These are phyloP conservation scores for Pistacia atlantica DNA, from an alignment of 345 rosid species.

Conservation along the genomic window DNA sequence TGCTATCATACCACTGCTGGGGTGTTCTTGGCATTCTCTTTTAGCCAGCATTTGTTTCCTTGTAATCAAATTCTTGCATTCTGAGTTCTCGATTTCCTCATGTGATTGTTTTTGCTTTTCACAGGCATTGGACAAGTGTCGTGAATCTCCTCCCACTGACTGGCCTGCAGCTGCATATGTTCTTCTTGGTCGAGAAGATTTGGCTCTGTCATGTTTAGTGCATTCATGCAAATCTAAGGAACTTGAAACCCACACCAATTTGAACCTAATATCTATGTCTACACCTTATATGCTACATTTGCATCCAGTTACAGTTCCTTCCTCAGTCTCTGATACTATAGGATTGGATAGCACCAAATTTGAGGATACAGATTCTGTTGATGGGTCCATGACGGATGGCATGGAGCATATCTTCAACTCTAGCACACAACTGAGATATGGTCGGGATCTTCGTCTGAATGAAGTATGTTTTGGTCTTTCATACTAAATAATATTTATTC, in stretches of 20 bases:
- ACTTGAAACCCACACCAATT: conserved; percentile 54
- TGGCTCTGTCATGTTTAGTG: conserved; percentile 65
- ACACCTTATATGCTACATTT: conserved; percentile 94
- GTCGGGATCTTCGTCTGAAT: conserved; percentile 92
- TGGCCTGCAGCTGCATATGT: conserved; percentile 96
- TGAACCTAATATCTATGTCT: conserved; percentile 73
- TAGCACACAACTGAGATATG: conserved; percentile 79
- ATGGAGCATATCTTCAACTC: conserved; percentile 98
- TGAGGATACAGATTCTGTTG: conserved; percentile 78
- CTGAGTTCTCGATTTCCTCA: background rate
- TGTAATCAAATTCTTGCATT: conserved; percentile 1
- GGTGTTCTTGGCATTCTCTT: background rate
- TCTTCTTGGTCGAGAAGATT: conserved; percentile 93
- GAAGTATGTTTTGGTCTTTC: conserved; percentile 54
- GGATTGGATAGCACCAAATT: conserved; percentile 66
- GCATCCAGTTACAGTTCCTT: conserved; percentile 90
- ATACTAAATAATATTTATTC: background rate
- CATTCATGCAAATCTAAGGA: conserved; percentile 55
- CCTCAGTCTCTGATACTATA: conserved; percentile 67
- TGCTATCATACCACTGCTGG: background rate
- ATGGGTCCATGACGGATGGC: conserved; percentile 83
- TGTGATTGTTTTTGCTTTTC: conserved; percentile 31
- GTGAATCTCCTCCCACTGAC: conserved; percentile 91
- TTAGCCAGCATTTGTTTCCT: background rate
- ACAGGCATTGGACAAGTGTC: conserved; percentile 86